Conservation (phyloP, 2,329 filamentous ascomycete species). For the Cytospora piceae region DNA sequence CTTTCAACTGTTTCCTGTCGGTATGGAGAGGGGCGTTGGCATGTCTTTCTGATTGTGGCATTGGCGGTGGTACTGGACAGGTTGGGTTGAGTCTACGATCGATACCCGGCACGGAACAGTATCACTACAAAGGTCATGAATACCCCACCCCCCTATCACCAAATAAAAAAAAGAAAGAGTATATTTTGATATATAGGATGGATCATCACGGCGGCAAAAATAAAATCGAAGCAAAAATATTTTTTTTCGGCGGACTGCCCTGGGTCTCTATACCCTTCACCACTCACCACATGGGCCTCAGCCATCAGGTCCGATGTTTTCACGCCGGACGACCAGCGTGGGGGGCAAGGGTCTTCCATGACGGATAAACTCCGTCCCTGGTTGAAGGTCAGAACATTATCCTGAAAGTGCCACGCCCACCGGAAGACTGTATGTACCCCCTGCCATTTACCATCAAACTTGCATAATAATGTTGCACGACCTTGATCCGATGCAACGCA, state of each 20-base stretch:
- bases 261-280: neutral
- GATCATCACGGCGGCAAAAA: slow-evolving; percentile 18
- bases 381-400: neutral
- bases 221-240: slow-evolving; percentile 23
- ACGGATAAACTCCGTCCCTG: neutral
- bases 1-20: slow-evolving; percentile 7
- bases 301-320: no score
- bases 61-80: slow-evolving; percentile 21
- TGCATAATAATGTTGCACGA: neutral
- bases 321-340: neutral
- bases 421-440: neutral
- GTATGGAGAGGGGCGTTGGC: slow-evolving; percentile 20
- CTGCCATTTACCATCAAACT: neutral
- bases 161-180: slow-evolving; percentile 21
- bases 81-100: slow-evolving; percentile 13
- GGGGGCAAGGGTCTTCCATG: no score
- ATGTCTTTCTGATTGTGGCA: slow-evolving; percentile 8
- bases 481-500: neutral
- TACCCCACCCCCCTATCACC: slow-evolving; percentile 3
- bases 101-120: slow-evolving; percentile 27
- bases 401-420: neutral
- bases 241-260: slow-evolving; percentile 3
- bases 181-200: slow-evolving; percentile 25
- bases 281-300: neutral
- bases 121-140: slow-evolving; percentile 19